Conservation (phyloP, 2,329 filamentous ascomycete genomes). For the Fusarium pseudonygamai region DNA sequence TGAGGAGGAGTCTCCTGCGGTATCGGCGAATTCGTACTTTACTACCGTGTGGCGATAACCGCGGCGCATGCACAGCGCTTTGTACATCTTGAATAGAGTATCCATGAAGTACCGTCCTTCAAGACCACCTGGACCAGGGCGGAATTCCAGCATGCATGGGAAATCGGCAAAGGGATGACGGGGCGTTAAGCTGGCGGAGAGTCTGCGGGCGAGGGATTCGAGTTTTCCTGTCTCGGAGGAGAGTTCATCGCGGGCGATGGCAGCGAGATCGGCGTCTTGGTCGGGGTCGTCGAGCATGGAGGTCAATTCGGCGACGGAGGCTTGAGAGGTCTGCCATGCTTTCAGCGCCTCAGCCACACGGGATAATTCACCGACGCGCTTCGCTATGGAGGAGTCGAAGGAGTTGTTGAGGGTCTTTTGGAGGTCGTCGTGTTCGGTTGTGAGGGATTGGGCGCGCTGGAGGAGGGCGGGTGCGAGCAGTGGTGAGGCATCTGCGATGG, state of each 20-base stretch:
- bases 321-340: slow-evolving; percentile 65
- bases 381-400: slow-evolving; percentile 67
- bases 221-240: slow-evolving; percentile 70
- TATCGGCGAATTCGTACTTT: slow-evolving; percentile 82
- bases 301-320: slow-evolving; percentile 63
- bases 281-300: slow-evolving; percentile 57
- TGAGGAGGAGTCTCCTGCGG: slow-evolving; percentile 62
- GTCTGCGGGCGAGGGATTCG: slow-evolving; percentile 67
- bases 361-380: slow-evolving; percentile 69
- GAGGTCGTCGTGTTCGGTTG: slow-evolving; percentile 67
- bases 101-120: slow-evolving; percentile 93
- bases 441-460: slow-evolving; percentile 65
- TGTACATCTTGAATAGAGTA: slow-evolving; percentile 91
- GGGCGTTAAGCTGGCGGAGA: slow-evolving; percentile 84
- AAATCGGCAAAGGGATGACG: slow-evolving; percentile 89
- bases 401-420: slow-evolving; percentile 58
- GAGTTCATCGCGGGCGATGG: slow-evolving; percentile 85
- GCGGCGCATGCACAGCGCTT: slow-evolving; percentile 74
- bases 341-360: slow-evolving; percentile 65
- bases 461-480: slow-evolving; percentile 65
- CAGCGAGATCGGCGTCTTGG: slow-evolving; percentile 74
- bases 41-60: slow-evolving; percentile 74
- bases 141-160: slow-evolving; percentile 90
- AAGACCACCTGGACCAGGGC: slow-evolving; percentile 89
- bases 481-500: slow-evolving; percentile 25